Evolutionary conservation across 108 stramenopile species (phyloP).

Genomic region (Conticribra weissflogii): DNA sequence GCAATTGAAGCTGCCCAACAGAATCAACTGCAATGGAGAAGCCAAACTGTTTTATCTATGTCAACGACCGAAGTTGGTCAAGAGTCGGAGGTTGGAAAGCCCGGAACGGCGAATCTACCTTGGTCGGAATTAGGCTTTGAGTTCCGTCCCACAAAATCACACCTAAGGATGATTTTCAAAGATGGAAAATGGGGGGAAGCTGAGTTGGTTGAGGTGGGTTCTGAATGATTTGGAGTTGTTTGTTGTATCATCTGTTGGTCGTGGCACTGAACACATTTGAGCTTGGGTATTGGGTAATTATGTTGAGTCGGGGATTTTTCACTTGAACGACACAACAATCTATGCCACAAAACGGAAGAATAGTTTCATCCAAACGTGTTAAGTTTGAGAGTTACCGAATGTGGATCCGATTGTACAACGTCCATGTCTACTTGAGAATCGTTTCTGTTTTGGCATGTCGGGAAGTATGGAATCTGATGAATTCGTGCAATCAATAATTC

Average conservation of each 20-base stretch:
- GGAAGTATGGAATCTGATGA: too few species aligned
- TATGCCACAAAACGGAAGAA: too few species aligned
- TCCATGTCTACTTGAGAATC: too few species aligned
- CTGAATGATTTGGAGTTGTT: background rate
- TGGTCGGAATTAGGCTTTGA: constrained; percentile 97
- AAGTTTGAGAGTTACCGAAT: too few species aligned
- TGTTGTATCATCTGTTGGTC: background rate
- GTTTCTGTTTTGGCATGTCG: too few species aligned
- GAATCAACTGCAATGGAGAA: constrained; percentile 2
- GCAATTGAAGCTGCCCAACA: background rate
- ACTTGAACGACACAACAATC: too few species aligned
- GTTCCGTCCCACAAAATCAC: constrained; percentile 92
- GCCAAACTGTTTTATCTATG: constrained; percentile 2
- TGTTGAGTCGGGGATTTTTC: too few species aligned
- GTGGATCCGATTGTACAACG: too few species aligned
- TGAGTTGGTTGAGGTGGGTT: constrained; percentile 75
- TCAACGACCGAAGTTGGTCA: constrained; percentile 16
- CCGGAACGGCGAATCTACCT: constrained; percentile 85
- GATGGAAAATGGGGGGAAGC: constrained; percentile 82
- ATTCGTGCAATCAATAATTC: too few species aligned
- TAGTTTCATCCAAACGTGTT: too few species aligned
- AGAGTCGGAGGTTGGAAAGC: constrained; percentile 29
- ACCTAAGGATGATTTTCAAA: constrained; percentile 78
- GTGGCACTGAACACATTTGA: background rate
- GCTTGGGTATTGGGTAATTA: background rate